Percentiles rank a stretch among this genome's conserved stretches.
Evolutionary conservation across 129 eudicot genomes (phyloP).

Genomic region (Silybum marianum): DNA sequence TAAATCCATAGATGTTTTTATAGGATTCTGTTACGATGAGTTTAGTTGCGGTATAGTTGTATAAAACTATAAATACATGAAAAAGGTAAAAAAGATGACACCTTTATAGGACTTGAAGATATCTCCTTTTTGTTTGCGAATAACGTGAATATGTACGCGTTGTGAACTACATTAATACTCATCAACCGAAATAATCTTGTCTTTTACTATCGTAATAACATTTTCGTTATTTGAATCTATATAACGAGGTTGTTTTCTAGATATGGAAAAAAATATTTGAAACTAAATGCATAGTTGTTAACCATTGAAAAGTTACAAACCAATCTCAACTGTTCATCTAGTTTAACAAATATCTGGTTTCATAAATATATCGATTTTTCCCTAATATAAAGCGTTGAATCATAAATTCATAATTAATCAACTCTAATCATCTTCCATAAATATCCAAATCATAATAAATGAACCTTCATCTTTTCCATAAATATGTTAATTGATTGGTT

Average conservation of each 20-base stretch:
- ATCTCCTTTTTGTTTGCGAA: neutral
- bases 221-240: neutral
- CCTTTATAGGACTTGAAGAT: neutral
- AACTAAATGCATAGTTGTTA: neutral
- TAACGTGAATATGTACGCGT: constrained; percentile 1
- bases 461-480: too few relatives aligned
- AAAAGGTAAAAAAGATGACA: neutral
- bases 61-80: too few relatives aligned
- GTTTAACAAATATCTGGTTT: too few relatives aligned
- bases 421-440: too few relatives aligned
- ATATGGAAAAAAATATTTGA: neutral
- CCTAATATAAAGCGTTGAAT: too few relatives aligned
- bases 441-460: too few relatives aligned
- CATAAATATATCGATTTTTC: too few relatives aligned
- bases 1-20: neutral
- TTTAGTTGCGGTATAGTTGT: neutral
- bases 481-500: too few relatives aligned
- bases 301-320: too few relatives aligned
- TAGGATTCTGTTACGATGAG: neutral
- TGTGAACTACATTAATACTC: neutral
- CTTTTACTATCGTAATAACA: neutral
- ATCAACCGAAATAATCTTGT: neutral
- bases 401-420: too few relatives aligned
- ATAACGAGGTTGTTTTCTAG: neutral
- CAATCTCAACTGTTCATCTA: too few relatives aligned